These are phyloP conservation scores for Pythium phragmitis DNA, from an alignment of 352 stramenopile genomes.

Conservation along the genomic window DNA sequence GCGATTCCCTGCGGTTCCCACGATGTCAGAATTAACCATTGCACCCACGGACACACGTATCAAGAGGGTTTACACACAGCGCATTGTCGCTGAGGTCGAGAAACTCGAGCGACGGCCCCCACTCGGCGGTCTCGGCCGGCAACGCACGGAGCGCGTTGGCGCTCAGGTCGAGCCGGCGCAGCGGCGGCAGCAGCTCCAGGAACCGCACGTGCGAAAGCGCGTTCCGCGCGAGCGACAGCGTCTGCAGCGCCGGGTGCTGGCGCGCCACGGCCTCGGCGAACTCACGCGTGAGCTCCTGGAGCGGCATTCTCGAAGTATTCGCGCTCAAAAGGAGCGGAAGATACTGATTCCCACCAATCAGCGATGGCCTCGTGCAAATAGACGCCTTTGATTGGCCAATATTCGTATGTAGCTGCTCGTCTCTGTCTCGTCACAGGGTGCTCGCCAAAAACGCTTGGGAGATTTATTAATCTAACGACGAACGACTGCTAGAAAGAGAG, in stretches of 20 bases:
- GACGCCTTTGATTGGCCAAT: background rate
- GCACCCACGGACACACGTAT: background rate
- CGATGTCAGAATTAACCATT: background rate
- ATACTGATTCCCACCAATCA: slow-evolving; percentile 1
- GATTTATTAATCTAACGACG: too few species aligned
- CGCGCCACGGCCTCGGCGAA: slow-evolving; percentile 60
- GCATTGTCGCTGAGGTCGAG: slow-evolving; percentile 55
- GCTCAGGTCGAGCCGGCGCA: slow-evolving; percentile 63
- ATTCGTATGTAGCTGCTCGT: too few species aligned
- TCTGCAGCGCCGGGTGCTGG: slow-evolving; percentile 60
- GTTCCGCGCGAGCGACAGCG: slow-evolving; percentile 61
- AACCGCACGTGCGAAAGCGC: slow-evolving; percentile 47
- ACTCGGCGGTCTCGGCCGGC: slow-evolving; percentile 35
- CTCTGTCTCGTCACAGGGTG: slow-evolving; percentile 2
- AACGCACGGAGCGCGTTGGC: slow-evolving; percentile 45
- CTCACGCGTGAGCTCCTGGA: slow-evolving; percentile 56
- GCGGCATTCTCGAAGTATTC: slow-evolving; percentile 33
- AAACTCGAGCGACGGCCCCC: slow-evolving; percentile 40
- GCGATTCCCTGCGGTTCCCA: slow-evolving; percentile 34
- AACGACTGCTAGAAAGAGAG: too few species aligned
- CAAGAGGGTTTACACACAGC: slow-evolving; percentile 33
- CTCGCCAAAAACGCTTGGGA: too few species aligned
- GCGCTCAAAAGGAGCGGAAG: background rate
- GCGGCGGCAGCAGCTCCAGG: slow-evolving; percentile 46
- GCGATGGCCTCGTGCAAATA: background rate